Base-by-base conservation (phyloP, 805 yeast species). In the Suhomyces tanzawaensis region DNA sequence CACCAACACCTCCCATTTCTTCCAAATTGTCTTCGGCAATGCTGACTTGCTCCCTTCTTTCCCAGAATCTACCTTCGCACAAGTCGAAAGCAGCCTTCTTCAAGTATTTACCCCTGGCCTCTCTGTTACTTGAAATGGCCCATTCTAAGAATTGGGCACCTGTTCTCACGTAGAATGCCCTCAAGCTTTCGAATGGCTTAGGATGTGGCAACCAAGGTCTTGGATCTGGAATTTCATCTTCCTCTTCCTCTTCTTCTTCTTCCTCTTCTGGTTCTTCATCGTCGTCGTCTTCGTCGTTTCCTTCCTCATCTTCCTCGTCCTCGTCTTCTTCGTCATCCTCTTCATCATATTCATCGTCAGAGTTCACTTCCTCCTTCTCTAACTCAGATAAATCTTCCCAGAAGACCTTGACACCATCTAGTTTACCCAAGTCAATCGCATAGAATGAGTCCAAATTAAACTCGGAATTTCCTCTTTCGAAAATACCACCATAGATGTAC, bases 121-220 rank as follows among this genome's bases (percentile, higher is more conserved):
- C 90, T 49, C 85, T 75, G 51, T 88, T 85, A 55, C 82, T 85
- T 4, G 93, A 82, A 47, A 89, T 85, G 1, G 95, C 87, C 97
- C 98, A 91, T 57, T 88, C 88, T 51, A 91, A 72, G 63, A 91
- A 91, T 19, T 79, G 77, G 4, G 91, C 82, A 41, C 95, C 95
- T 1, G 95, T 80, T 54, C 96, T 82, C 16, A 83, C 67, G 59
- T 93, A 91, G 65, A 91, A 91, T 2, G 78, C 81, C 49, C 96
- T 79, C 43, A 91, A 69, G 2, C 78, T 66, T 65, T 91, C 98
- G 53, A 91, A 93, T 5, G 96, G 82, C 55, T 90, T 89, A 24
- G 99, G 99, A 58, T 90, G 97, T 33, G 98, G 97, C 39, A 91
- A 72, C 95, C 96, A 91, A 13, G 99, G 96, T 58, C 95, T 78